These are phyloP conservation scores for Neophaeococcomyces mojaviensis DNA, from an alignment of 2,329 filamentous ascomycete genomes.

Conservation along the genomic window DNA sequence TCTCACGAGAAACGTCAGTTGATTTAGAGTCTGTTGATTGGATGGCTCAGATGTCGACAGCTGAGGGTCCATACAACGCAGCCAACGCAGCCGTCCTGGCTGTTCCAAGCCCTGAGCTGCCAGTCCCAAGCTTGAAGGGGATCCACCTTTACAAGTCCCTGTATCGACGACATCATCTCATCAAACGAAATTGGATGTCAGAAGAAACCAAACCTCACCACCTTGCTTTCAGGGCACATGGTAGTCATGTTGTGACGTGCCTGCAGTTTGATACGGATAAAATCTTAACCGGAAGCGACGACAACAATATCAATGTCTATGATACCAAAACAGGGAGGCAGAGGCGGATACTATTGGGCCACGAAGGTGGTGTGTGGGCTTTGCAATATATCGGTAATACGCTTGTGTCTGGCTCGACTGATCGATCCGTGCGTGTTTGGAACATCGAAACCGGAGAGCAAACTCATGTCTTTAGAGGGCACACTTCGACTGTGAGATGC, in stretches of 20 bases:
- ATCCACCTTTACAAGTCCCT: slow-evolving; percentile 94
- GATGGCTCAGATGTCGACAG: slow-evolving; percentile 43
- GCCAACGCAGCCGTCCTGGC: slow-evolving; percentile 77
- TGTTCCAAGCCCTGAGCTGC: slow-evolving; percentile 73
- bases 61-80: slow-evolving; percentile 77
- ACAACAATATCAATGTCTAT: slow-evolving; percentile 96
- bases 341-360: slow-evolving; percentile 75
- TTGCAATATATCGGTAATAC: slow-evolving; percentile 93
- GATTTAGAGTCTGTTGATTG: slow-evolving; percentile 37
- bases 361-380: slow-evolving; percentile 97
- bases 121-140: slow-evolving; percentile 67
- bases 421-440: slow-evolving; percentile 98
- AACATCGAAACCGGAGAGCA: slow-evolving; percentile 90
- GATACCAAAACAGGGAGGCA: slow-evolving; percentile 90
- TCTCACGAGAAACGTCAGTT: slow-evolving; percentile 35
- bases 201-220: slow-evolving; percentile 75
- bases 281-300: slow-evolving; percentile 94
- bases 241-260: slow-evolving; percentile 93
- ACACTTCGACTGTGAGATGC: slow-evolving; percentile 94
- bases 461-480: slow-evolving; percentile 92
- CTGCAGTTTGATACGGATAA: slow-evolving; percentile 97
- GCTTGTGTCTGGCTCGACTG: slow-evolving; percentile 90
- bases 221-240: slow-evolving; percentile 92
- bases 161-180: slow-evolving; percentile 86
- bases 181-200: slow-evolving; percentile 86